Conservation (phyloP, 257 asterid genomes). For the Cordia subcordata region DNA sequence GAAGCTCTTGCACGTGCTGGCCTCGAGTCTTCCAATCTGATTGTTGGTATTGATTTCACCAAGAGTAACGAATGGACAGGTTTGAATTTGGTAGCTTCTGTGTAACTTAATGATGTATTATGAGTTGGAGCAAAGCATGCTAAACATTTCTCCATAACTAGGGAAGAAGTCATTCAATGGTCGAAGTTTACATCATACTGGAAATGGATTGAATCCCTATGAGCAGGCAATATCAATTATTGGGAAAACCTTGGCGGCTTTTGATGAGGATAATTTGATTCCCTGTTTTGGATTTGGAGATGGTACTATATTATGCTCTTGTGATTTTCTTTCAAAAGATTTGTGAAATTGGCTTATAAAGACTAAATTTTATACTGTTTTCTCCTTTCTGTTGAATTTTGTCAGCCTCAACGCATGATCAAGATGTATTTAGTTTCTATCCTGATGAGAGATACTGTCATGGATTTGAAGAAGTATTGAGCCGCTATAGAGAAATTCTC, state of each 20-base stretch:
- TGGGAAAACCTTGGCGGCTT: slow-evolving; percentile 48
- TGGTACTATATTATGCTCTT: slow-evolving; percentile 39
- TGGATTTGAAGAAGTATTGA: slow-evolving; percentile 85
- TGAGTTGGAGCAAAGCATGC: not conserved
- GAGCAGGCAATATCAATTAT: slow-evolving; percentile 51
- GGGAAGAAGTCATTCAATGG: slow-evolving; percentile 40
- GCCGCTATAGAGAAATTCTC: slow-evolving; percentile 66
- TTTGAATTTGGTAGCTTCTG: slow-evolving; percentile 7
- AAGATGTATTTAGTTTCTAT: slow-evolving; percentile 74
- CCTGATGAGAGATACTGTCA: slow-evolving; percentile 71
- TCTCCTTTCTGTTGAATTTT: slow-evolving; percentile 6
- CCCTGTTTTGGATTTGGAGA: slow-evolving; percentile 83
- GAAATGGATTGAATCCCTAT: slow-evolving; percentile 41
- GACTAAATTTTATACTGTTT: not conserved
- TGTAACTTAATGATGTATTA: not conserved
- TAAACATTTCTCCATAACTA: slow-evolving; percentile 15
- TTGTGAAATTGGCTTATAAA: not conserved
- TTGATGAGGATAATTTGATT: slow-evolving; percentile 55
- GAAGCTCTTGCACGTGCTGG: slow-evolving; percentile 52
- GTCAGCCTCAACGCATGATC: slow-evolving; percentile 86
- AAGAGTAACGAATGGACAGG: slow-evolving; percentile 71
- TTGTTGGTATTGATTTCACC: slow-evolving; percentile 59
- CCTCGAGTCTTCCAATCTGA: slow-evolving; percentile 54
- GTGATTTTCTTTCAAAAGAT: not conserved
- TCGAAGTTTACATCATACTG: slow-evolving; percentile 43